phyloP scores from a whole-genome alignment of 352 stramenopile species.

The Phytophthora cajani region DNA sequence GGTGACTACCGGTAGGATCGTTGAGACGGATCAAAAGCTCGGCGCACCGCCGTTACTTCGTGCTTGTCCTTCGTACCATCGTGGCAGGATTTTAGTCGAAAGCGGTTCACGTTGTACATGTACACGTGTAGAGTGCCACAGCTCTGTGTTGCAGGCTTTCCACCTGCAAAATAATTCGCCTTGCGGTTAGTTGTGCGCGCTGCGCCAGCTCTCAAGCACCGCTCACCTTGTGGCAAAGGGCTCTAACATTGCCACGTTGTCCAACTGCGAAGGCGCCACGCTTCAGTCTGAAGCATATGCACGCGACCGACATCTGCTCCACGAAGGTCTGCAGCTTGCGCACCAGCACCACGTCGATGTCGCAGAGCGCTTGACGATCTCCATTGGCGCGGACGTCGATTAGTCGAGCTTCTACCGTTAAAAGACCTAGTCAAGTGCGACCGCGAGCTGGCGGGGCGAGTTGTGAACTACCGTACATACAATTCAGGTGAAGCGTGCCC shows the following conservation, averaged over 20 bases:
- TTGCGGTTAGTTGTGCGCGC: neutral
- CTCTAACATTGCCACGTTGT: neutral
- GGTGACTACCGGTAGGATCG: neutral
- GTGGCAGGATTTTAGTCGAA: slow-evolving; percentile 31
- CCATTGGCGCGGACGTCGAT: neutral
- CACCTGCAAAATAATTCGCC: neutral
- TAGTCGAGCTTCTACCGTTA: slow-evolving; percentile 16
- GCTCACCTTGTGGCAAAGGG: neutral
- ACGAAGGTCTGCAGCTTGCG: slow-evolving; percentile 9
- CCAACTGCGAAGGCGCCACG: slow-evolving; percentile 7
- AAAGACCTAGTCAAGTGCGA: neutral
- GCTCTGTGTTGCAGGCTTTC: slow-evolving; percentile 8
- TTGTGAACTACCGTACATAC: neutral
- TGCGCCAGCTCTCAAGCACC: slow-evolving; percentile 5
- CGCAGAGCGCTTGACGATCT: slow-evolving; percentile 15
- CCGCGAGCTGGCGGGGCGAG: neutral
- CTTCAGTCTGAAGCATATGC: slow-evolving; percentile 3
- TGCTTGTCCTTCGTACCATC: slow-evolving; percentile 14
- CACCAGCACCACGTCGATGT: slow-evolving; percentile 16
- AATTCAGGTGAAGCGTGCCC: slow-evolving; percentile 7
- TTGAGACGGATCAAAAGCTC: slow-evolving; percentile 14
- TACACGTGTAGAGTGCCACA: neutral
- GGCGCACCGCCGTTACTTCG: slow-evolving; percentile 13
- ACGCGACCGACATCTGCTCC: slow-evolving; percentile 14
- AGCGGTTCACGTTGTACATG: neutral